Conservation (phyloP, 495 filamentous ascomycete genomes). For the Xylaria nigripes region DNA sequence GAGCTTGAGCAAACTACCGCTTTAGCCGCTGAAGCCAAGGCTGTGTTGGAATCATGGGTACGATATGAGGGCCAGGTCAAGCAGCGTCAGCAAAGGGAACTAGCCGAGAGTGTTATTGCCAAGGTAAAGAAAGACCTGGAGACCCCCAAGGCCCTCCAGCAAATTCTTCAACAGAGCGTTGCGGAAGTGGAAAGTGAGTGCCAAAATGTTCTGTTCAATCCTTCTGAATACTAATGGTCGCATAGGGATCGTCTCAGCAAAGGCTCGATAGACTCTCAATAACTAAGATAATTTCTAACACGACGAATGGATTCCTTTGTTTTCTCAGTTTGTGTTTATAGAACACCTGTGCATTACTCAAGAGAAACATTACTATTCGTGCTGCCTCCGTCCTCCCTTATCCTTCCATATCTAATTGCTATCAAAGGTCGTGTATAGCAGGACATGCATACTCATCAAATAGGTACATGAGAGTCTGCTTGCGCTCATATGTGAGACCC, state of each 20-base stretch:
- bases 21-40: constrained; percentile 83
- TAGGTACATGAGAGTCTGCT: background rate
- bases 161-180: constrained; percentile 92
- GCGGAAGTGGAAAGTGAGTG: constrained; percentile 91
- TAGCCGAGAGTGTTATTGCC: constrained; percentile 82
- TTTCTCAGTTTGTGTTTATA: constrained; percentile 25
- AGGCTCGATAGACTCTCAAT: constrained; percentile 41
- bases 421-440: background rate
- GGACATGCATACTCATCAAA: background rate
- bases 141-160: constrained; percentile 88
- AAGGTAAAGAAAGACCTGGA: constrained; percentile 98
- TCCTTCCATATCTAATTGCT: background rate
- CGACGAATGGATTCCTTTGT: constrained; percentile 39
- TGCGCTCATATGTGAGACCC: background rate
- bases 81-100: constrained; percentile 93
- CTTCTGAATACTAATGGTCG: constrained; percentile 16
- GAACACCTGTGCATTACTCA: constrained; percentile 33
- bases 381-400: background rate
- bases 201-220: background rate
- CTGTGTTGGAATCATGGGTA: constrained; percentile 95
- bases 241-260: constrained; percentile 46
- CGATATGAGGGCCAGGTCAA: constrained; percentile 98
- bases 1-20: constrained; percentile 94
- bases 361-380: constrained; percentile 18
- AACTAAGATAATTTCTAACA: constrained; percentile 30